Percentiles rank a stretch among this genome's conserved stretches.
phyloP scores from a whole-genome alignment of 2,329 filamentous ascomycete species.

The Myriosclerotinia duriaeana region DNA sequence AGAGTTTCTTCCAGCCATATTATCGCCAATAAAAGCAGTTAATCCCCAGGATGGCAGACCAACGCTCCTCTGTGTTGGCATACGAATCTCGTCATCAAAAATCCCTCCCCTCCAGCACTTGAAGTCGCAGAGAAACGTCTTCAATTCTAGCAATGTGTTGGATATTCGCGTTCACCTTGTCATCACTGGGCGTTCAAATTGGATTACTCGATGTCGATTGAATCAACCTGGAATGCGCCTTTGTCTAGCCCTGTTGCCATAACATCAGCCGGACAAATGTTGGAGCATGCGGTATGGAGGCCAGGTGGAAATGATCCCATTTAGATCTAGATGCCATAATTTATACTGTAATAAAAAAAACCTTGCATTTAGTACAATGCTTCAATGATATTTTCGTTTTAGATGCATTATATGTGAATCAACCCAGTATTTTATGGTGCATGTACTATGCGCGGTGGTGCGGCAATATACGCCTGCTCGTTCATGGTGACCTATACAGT shows the following conservation, averaged over 20 bases:
- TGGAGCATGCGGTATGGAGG: background rate
- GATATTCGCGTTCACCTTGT: background rate
- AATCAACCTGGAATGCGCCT: background rate
- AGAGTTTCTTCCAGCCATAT: background rate
- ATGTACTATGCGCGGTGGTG: background rate
- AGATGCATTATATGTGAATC: background rate
- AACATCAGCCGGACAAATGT: background rate
- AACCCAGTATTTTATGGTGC: background rate
- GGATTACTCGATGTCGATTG: background rate
- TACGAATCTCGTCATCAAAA: background rate
- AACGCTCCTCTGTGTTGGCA: background rate
- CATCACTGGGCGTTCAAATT: background rate
- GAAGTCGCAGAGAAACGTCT: background rate
- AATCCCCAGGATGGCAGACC: background rate
- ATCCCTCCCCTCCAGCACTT: background rate
- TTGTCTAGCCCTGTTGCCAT: too few species aligned
- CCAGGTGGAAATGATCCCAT: background rate
- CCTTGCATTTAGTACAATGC: background rate
- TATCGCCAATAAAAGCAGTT: background rate
- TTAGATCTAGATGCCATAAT: background rate
- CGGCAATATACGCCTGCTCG: background rate
- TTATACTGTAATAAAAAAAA: background rate
- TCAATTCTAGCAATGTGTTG: background rate
- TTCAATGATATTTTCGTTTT: background rate
- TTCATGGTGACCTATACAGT: constrained; percentile 6